A percentile compares a stretch with the other conserved stretches of the same genome.
Conservation (phyloP, 1,284 basidiomycete species). For the Leccinum subrobustum region DNA sequence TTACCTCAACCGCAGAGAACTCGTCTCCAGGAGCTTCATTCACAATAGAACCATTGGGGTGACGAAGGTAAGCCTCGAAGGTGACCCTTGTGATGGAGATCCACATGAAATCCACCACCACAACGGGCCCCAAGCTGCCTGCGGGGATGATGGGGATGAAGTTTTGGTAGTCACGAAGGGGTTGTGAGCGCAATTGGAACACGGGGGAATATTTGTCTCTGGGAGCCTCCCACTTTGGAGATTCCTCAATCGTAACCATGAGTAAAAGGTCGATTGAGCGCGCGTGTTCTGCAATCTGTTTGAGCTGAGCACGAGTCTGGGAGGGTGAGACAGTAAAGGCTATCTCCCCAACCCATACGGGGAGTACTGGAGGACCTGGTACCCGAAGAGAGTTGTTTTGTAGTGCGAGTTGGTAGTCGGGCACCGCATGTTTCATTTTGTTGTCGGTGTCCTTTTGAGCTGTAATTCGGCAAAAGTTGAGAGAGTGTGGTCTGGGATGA, state of each 20-base stretch:
- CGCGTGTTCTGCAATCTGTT: neutral
- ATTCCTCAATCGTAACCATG: neutral
- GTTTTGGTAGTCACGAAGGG: too few relatives aligned
- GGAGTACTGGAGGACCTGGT: neutral
- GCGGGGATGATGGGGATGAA: too few relatives aligned
- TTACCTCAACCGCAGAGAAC: too few relatives aligned
- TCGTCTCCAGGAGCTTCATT: too few relatives aligned
- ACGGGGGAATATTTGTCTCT: neutral
- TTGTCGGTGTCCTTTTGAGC: neutral
- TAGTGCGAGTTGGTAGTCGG: neutral
- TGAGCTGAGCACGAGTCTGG: neutral
- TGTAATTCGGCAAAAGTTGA: neutral
- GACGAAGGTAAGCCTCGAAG: too few relatives aligned
- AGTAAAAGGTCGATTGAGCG: neutral
- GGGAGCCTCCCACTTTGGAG: neutral
- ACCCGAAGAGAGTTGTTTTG: neutral
- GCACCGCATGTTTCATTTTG: neutral
- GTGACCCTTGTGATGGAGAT: too few relatives aligned
- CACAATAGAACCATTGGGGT: too few relatives aligned
- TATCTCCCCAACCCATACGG: neutral
- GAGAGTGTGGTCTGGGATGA: neutral
- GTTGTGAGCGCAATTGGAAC: too few relatives aligned
- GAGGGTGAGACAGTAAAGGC: neutral
- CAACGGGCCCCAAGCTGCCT: too few relatives aligned
- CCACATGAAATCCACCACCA: too few relatives aligned